Evolutionary conservation across 257 asterid genomes (phyloP), one percentile per base, ranked within the genome.

Genomic region (Galeopsis tetrahit): DNA sequence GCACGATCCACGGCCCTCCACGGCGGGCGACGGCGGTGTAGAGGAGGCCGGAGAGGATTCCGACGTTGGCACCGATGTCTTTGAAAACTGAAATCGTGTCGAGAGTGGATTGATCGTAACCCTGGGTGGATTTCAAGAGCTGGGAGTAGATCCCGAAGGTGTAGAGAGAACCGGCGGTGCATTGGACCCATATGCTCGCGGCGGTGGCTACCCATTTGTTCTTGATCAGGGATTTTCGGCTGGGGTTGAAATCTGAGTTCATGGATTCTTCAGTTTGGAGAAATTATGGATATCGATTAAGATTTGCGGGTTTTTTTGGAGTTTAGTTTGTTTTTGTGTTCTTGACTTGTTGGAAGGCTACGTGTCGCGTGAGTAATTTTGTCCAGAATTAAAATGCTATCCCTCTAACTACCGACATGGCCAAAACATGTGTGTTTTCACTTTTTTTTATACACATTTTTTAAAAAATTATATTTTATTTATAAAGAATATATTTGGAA

Each of bases 101-200:
- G 69, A 94, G 89, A 7, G 97, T 88, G 6, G 99, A 90, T 61
- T 94, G 99, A 48, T 81, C 80, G 73, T 91, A 94, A 11, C 78
- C 77, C 75, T 91, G 99, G 58, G 83, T 79, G 76, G 97, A 87
- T 79, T 94, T 91, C 2, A 91, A 60, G 79, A 79, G 11, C 0
- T 90, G 76, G 14, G 99, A 89, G 81, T 94, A 94, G 85, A 94
- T 86, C 28, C 86, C 89, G 83, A 94, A 91, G 69, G 99, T 81
- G 92, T 94, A 94, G 55, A 93, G 90, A 1, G 96, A 88, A 40
- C 98, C 98, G 77, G 87, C 74, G 85, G 92, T 87, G 84, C 88
- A 88, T 81, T 94, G 99, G 70, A 94, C 86, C 99, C 95, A 91
- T 69, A 91, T 87, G 83, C 99, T 85, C 55, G 96, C 95, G 44